Evolutionary conservation across 768 basidiomycete genomes (phyloP), one percentile per base, ranked within the genome.

Genomic region (Gymnopilus junonius): DNA sequence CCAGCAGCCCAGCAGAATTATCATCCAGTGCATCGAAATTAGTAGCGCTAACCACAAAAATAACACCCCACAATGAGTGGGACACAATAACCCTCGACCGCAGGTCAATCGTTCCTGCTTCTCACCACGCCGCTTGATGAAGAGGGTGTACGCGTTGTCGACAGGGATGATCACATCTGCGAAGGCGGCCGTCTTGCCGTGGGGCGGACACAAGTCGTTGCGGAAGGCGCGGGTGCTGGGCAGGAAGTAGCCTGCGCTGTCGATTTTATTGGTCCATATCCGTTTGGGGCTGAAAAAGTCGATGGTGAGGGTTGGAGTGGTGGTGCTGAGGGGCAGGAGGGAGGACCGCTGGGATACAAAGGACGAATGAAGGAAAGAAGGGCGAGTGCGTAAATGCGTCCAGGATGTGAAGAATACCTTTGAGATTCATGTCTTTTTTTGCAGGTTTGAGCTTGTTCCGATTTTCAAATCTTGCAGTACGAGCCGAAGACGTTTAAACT

Each of bases 11-110:
- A 3, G 76, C 61, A 15, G 61, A 34, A 20, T 58, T 62, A 11
- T n/a, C 17, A 2, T 20, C 61, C 1, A 32, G 43, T n/a, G 29
- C 48, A 0, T 35, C 53, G 23, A n/a, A 27, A 34, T 71, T 71
- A 8, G 55, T 67, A 14, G 67, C 75, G 4, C 63, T 62, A 11
- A 77, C 69, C 1, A 76, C 76, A 55, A 77, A 75, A 31, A 73
- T 69, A 27, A 65, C 68, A 70, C 11, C 62, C 54, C 2, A 70
- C 59, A 1, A 43, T 51, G 35, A 79, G 67, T 20, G 62, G 61
- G n/a, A 75, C 73, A n/a, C 71, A 74, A 58, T 74, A 77, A 10
- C 64, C 60, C 32, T 76, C 69, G 4, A 72, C 69, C 8, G 27
- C 31, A 4, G 39, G 54, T 54, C 62, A 73, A 21, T 70, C 58